phyloP scores from a whole-genome alignment of 495 filamentous ascomycete species.

The Polyplosphaeria fusca region DNA sequence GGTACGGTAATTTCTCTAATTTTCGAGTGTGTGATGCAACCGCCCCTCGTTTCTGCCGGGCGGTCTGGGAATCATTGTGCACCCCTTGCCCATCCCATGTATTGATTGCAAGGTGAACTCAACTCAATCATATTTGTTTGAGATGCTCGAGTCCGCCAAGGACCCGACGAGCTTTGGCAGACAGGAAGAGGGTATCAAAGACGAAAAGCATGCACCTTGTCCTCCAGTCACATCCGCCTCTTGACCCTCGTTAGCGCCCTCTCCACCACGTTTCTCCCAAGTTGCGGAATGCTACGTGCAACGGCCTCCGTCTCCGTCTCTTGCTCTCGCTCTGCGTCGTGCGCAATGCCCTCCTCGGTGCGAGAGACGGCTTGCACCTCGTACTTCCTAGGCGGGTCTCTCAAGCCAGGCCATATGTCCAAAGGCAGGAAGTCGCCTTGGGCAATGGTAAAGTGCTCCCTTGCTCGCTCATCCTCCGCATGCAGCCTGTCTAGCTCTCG shows the following conservation, averaged over 20 bases:
- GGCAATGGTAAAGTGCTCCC: conserved; percentile 76
- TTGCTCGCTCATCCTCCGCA: conserved; percentile 61
- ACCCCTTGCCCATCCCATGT: too few species aligned
- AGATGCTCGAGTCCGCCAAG: too few species aligned
- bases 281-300: conserved; percentile 51
- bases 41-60: too few species aligned
- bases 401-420: conserved; percentile 82
- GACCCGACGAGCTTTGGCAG: not conserved
- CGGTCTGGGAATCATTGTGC: too few species aligned
- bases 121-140: too few species aligned
- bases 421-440: conserved; percentile 82
- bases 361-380: conserved; percentile 42
- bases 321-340: conserved; percentile 16
- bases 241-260: conserved; percentile 46
- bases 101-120: too few species aligned
- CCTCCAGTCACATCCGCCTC: conserved; percentile 16
- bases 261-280: conserved; percentile 56
- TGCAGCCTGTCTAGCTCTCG: conserved; percentile 72
- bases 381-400: conserved; percentile 57
- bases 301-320: conserved; percentile 33
- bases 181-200: not conserved
- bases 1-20: too few species aligned
- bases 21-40: too few species aligned
- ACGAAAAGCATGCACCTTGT: not conserved
- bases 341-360: conserved; percentile 11